These are phyloP conservation scores for Boletus vermiculosoides DNA, from an alignment of 768 basidiomycete species.

Conservation along the genomic window DNA sequence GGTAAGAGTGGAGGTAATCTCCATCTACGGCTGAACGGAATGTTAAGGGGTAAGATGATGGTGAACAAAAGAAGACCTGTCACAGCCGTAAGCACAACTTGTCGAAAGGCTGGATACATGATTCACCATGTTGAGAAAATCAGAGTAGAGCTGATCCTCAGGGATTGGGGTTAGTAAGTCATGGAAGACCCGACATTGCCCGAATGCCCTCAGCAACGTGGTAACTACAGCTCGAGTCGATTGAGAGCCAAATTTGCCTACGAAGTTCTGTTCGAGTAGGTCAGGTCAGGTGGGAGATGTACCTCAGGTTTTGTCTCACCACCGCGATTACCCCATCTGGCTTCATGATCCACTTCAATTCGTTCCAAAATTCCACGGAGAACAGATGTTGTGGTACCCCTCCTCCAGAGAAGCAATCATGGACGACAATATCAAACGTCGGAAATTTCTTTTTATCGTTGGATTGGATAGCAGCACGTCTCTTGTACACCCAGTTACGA, in stretches of 20 bases:
- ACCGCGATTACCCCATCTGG: conserved; percentile 77
- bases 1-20: conserved; percentile 68
- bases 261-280: conserved; percentile 65
- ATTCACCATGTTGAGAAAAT: conserved; percentile 75
- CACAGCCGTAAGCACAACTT: conserved; percentile 6
- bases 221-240: conserved; percentile 63
- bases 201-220: conserved; percentile 72
- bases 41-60: conserved; percentile 48
- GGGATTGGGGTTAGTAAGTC: conserved; percentile 52
- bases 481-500: conserved; percentile 56
- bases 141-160: conserved; percentile 46
- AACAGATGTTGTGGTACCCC: conserved; percentile 85
- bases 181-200: conserved; percentile 79
- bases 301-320: conserved; percentile 44
- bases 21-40: conserved; percentile 54
- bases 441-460: conserved; percentile 1
- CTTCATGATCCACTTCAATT: conserved; percentile 60
- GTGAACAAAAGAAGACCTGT: conserved; percentile 84
- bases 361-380: conserved; percentile 80
- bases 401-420: conserved; percentile 95
- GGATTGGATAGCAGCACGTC: conserved; percentile 34
- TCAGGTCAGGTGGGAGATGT: not conserved
- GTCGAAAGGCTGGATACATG: not conserved
- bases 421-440: conserved; percentile 70
- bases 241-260: conserved; percentile 61